Percentiles rank a stretch among this genome's conserved stretches.
Evolutionary conservation across 257 asterid species (phyloP).

Genomic region (Capsicum baccatum): DNA sequence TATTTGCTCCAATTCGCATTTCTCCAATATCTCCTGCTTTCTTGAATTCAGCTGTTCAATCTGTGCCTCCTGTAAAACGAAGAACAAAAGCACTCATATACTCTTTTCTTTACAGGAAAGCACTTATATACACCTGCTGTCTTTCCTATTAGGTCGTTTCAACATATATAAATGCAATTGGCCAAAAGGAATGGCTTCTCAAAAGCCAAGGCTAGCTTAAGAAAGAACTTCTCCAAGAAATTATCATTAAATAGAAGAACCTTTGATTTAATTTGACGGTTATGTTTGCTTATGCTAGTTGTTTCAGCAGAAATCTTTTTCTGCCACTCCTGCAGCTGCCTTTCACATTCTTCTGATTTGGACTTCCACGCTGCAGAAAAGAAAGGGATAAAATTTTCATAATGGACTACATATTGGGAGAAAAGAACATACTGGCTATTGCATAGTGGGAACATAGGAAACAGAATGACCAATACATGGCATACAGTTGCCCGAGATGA

Average conservation of each 20-base stretch:
- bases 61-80: constrained; percentile 69
- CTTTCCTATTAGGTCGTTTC: background rate
- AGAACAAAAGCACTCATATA: background rate
- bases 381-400: constrained; percentile 29
- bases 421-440: background rate
- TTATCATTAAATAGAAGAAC: constrained; percentile 48
- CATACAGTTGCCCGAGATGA: constrained; percentile 4
- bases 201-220: background rate
- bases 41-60: constrained; percentile 77
- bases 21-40: constrained; percentile 86
- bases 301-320: constrained; percentile 88
- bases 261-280: constrained; percentile 91
- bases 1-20: constrained; percentile 85
- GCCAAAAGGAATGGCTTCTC: background rate
- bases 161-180: constrained; percentile 9
- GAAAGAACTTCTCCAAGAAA: constrained; percentile 25
- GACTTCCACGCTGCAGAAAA: constrained; percentile 67
- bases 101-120: background rate
- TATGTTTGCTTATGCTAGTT: constrained; percentile 82
- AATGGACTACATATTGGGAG: background rate
- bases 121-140: background rate
- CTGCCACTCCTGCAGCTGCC: constrained; percentile 80
- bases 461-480: constrained; percentile 13
- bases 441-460: constrained; percentile 5
- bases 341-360: constrained; percentile 87